Base-by-base conservation (phyloP, 345 rosid species). In the Litchi chinensis region DNA sequence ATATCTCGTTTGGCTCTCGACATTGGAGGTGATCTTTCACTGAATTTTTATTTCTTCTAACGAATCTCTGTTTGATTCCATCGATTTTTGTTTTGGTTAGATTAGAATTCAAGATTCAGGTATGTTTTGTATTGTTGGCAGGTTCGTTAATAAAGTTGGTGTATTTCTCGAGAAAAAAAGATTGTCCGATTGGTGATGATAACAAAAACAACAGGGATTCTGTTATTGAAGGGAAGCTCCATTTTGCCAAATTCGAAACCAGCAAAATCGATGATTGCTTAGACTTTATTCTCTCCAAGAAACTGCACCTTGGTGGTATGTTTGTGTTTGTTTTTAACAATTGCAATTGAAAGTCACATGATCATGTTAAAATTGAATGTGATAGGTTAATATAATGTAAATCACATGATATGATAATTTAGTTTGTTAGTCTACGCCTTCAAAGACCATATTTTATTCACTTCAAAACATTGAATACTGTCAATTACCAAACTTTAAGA, bases 111-210 rank as follows among this genome's bases (percentile, higher is more conserved):
- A 32, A 28, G 54, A 46, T 76, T 52, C 39, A 40, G 26, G 39
- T 22, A 13, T 80, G 50, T 21, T 57, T 8, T 46, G 52, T 32
- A 32, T 32, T 2, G 71, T 77, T 85, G 70, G 77, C 86, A 96
- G 99, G 99, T 57, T 87, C 98, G 79, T 72, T 96, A 79, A 85
- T 96, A 71, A 96, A 96, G 88, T 80, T 91, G 86, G 99, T 93
- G 1, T 94, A 93, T 85, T 90, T 90, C 80, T 89, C 91, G 3
- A 81, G 88, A 68, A 74, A 77, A 52, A 52, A 70, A 16, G 87
- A 79, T 69, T 52, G 79, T 79, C 43, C 32, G 59, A 54, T 15
- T 57, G 82, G 80, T 57, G 83, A 82, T 15, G 81, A 82, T 1
- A 57, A 85, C 6, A 83, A 67, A 70, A 84, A 43, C 50, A 39